Base-by-base conservation (phyloP, 768 basidiomycete genomes). In the Lyophyllum decastes region DNA sequence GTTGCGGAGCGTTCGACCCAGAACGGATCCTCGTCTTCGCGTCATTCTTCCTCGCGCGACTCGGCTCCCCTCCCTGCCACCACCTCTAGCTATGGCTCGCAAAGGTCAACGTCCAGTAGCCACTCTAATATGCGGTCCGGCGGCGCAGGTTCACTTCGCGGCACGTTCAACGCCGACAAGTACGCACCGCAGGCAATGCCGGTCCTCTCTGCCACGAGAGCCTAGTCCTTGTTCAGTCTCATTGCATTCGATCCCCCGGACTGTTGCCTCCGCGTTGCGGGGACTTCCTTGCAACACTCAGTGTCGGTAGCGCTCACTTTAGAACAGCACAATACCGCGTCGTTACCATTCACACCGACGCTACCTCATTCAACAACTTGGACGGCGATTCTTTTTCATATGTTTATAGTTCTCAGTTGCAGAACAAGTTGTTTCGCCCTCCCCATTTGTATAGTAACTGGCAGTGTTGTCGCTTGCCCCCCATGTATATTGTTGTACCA, bases 401-500 rank as follows among this genome's bases (percentile, higher is more conserved):
- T 60, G 59, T 51, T 60, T 60, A 60, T 55, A 51, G 54, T 60
- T 55, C 54, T 58, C 49, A 38, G 17, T 41, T 43, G 57, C 46
- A 58, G 57, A 58, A 54, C 57, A 58, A 43, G 48, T 49, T 49
- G 24, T 46, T 43, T 49, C 48, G 16, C 25, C 7, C 47, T 3
- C 17, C 4, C 12, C 30, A 2, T 22, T 21, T 24, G 21, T 45
- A n/a, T 45, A 14, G 19, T 35, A 38, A n/a, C 19, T 27, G 7
- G 11, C 16, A 33, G 10, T 24, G 16, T 10, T 52, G 51, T 52
- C 34, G 19, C 24, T 52, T 12, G 38, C 2, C 22, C 30, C 11
- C 54, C 12, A 52, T 48, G 46, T 55, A 49, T 49, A 16, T 14
- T 17, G 17, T 46, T 59, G 46, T 50, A 49, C 48, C 48, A 48